Evolutionary conservation across 768 basidiomycete genomes (phyloP), one percentile per base, ranked within the genome.

Genomic region (Mycena vulgaris): DNA sequence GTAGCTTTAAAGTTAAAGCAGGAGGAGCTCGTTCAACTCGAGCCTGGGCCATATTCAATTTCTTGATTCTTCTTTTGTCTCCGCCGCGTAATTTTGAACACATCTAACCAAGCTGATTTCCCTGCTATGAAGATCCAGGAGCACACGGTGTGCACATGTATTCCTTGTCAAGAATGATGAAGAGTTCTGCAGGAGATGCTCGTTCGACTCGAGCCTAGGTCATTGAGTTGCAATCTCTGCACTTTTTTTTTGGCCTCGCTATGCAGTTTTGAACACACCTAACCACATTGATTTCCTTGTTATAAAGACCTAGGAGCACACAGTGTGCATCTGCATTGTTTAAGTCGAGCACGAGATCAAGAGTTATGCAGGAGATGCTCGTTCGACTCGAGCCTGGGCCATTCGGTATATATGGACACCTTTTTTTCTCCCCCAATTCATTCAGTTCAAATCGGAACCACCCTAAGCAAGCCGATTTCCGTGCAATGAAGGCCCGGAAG

Each of bases 21-120:
- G 28, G 39, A 28, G 6, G n/a, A 39, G 52, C 63, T 56, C 53
- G 30, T 63, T 63, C 51, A 52, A 63, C 30, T 55, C 63, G 51
- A 63, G 59, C 59, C 45, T 49, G 59, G 33, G 35, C 42, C 58
- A 60, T 47, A 5, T 27, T 16, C 5, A 23, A 25, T 49, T 9
- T 11, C 3, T 23, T 17, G 16, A 3, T 33, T n/a, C 8, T 8
- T 35, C 28, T 7, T 33, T 35, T 35, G 28, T 45, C 16, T 45
- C 23, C 23, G 5, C 6, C 6, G 8, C 7, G 17, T 23, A 27
- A 21, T 49, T 49, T 49, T 14, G 11, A 33, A 13, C 30, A 8
- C 30, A 53, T 9, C 25, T 19, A 21, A 49, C 14, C 17, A 13
- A 14, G 48, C 11, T 14, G 25, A 49, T 13, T 49, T 5, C 11